Percentiles rank a stretch among this genome's conserved stretches.
phyloP scores from a whole-genome alignment of 768 basidiomycete genomes.

The Trametes villosa region DNA sequence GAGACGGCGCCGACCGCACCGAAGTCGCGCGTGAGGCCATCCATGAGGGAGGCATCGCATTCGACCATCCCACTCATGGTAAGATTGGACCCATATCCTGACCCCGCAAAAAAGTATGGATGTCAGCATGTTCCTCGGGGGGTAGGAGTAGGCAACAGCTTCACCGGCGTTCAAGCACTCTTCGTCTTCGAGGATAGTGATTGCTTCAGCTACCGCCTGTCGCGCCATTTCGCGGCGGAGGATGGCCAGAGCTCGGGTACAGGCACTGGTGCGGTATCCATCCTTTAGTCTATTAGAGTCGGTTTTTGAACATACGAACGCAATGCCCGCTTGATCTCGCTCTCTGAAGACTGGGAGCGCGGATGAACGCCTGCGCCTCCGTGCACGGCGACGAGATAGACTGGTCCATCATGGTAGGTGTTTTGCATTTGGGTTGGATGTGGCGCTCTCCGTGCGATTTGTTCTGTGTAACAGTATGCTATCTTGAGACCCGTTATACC shows the following conservation, averaged over 20 bases:
- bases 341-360: conserved; percentile 45
- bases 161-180: conserved; percentile 73
- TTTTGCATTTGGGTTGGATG: not conserved
- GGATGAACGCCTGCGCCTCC: conserved; percentile 77
- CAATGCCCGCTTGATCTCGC: conserved; percentile 57
- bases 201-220: conserved; percentile 56
- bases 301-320: conserved; percentile 44
- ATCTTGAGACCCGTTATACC: too few relatives aligned
- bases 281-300: too few relatives aligned
- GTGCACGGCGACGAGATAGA: conserved; percentile 60
- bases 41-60: conserved; percentile 82
- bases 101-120: too few relatives aligned
- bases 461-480: not conserved
- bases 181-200: conserved; percentile 67
- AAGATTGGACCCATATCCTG: conserved; percentile 80
- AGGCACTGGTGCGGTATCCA: conserved; percentile 48
- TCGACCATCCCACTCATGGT: conserved; percentile 76
- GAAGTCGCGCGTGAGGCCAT: conserved; percentile 52
- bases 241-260: conserved; percentile 45
- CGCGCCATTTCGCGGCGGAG: conserved; percentile 38
- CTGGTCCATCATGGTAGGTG: not conserved
- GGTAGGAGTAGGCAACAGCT: not conserved
- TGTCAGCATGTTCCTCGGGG: too few relatives aligned
- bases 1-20: conserved; percentile 77
- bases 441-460: not conserved